A percentile compares a stretch with the other conserved stretches of the same genome.
phyloP scores from a whole-genome alignment of 2,329 filamentous ascomycete species.

The Penicillium sp. region DNA sequence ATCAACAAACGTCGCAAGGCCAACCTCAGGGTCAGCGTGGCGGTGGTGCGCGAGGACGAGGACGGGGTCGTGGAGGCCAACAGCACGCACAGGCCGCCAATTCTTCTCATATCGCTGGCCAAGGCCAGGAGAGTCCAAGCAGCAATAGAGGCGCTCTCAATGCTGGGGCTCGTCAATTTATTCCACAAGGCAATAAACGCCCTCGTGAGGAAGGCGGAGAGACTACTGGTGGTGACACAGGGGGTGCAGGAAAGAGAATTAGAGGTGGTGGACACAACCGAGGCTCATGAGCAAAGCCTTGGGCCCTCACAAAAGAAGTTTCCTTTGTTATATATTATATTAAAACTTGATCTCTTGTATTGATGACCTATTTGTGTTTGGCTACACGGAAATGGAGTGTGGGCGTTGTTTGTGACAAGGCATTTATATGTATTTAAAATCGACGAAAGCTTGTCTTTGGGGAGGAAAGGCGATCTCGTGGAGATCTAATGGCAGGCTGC shows the following conservation, averaged over 20 bases:
- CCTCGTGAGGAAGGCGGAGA: slow-evolving; percentile 49
- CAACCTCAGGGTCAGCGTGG: slow-evolving; percentile 10
- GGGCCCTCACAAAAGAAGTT: slow-evolving; percentile 7
- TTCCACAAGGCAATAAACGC: slow-evolving; percentile 55
- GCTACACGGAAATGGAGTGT: neutral
- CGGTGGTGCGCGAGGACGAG: slow-evolving; percentile 31
- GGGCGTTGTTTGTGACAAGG: slow-evolving; percentile 1
- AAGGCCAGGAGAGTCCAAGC: slow-evolving; percentile 25
- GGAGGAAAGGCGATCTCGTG: neutral
- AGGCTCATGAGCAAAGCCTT: slow-evolving; percentile 20
- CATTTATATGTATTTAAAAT: slow-evolving; percentile 6
- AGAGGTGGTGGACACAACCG: slow-evolving; percentile 39
- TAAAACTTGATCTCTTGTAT: slow-evolving; percentile 9
- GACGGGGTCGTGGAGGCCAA: slow-evolving; percentile 32
- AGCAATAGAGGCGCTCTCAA: slow-evolving; percentile 43
- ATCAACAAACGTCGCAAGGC: slow-evolving; percentile 9
- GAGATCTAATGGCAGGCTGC: neutral
- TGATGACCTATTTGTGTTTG: slow-evolving; percentile 3
- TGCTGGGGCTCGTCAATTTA: slow-evolving; percentile 51
- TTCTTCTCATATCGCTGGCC: slow-evolving; percentile 23
- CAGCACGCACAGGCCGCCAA: slow-evolving; percentile 28
- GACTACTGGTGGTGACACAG: slow-evolving; percentile 23
- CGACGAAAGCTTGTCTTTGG: neutral
- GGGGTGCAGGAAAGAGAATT: slow-evolving; percentile 41
- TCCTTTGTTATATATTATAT: slow-evolving; percentile 15